A percentile compares a stretch with the other conserved stretches of the same genome.
phyloP scores from a whole-genome alignment of 192 early-diverging fungal species.

The Coemansia sp. region DNA sequence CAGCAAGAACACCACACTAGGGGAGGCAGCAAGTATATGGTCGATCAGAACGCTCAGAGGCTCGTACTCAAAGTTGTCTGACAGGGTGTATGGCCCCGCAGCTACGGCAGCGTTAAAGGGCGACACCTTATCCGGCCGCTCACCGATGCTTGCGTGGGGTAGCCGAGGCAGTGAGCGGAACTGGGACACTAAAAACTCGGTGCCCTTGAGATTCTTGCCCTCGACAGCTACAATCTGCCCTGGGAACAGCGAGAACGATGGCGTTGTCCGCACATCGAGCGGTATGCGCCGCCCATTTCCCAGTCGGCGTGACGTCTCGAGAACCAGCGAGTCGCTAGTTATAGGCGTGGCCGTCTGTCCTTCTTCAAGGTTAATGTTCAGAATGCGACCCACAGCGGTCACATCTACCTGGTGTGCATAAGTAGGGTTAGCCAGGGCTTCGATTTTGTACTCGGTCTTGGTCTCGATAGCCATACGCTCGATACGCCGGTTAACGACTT shows the following conservation, averaged over 20 bases:
- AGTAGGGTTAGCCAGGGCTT: conserved; percentile 56
- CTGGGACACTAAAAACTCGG: conserved; percentile 58
- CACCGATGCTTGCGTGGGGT: conserved; percentile 43
- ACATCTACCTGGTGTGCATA: conserved; percentile 61
- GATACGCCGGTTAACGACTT: conserved; percentile 46
- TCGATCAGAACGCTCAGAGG: conserved; percentile 79
- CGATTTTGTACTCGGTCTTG: conserved; percentile 45
- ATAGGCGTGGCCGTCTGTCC: conserved; percentile 46
- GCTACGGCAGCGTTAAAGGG: conserved; percentile 68
- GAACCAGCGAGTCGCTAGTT: conserved; percentile 58
- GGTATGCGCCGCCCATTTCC: conserved; percentile 71
- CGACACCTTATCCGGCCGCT: conserved; percentile 4
- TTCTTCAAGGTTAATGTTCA: conserved; percentile 69
- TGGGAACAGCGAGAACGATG: conserved; percentile 79
- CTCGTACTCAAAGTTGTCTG: conserved; percentile 77
- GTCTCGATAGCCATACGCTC: conserved; percentile 51
- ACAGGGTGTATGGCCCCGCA: conserved; percentile 85
- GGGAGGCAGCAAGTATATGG: conserved; percentile 60
- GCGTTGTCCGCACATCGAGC: conserved; percentile 62
- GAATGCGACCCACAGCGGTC: conserved; percentile 77
- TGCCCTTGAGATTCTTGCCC: conserved; percentile 64
- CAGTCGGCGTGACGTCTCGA: conserved; percentile 80
- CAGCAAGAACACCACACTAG: conserved; percentile 81
- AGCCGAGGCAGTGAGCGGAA: conserved; percentile 63
- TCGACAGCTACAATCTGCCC: conserved; percentile 83